phyloP scores from a whole-genome alignment of 805 yeast species.

The Wickerhamiella kurtzmanii region DNA sequence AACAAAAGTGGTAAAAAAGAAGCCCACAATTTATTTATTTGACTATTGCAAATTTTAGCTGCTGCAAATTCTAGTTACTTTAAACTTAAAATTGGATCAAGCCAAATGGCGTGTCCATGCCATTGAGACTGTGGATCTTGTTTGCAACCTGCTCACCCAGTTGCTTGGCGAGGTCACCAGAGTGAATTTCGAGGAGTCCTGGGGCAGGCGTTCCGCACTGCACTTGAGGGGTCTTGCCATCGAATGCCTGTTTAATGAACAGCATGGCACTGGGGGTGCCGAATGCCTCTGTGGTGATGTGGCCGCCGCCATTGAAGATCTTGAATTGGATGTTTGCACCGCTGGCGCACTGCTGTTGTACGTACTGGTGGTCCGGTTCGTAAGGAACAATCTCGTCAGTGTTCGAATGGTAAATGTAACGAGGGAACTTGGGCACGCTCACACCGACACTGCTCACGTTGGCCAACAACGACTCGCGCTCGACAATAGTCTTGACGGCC shows the following conservation, averaged over 20 bases:
- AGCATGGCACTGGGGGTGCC: conserved; percentile 9
- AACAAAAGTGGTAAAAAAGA: conserved; percentile 8
- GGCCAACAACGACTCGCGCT: conserved; percentile 1
- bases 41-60: background rate
- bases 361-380: conserved; percentile 11
- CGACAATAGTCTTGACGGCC: background rate
- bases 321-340: conserved; percentile 9
- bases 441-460: conserved; percentile 8
- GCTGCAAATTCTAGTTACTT: background rate
- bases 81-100: background rate
- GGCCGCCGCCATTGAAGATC: conserved; percentile 5
- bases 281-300: conserved; percentile 3
- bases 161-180: background rate
- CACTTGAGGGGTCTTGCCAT: conserved; percentile 1
- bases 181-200: conserved; percentile 1
- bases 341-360: conserved; percentile 5
- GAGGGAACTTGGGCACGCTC: conserved; percentile 15
- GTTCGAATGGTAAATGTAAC: conserved; percentile 19
- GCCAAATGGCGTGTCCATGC: conserved; percentile 6
- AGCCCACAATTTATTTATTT: background rate
- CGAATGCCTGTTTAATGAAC: conserved; percentile 9
- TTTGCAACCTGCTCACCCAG: conserved; percentile 3
- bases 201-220: conserved; percentile 2
- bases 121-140: background rate
- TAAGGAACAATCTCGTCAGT: conserved; percentile 18